phyloP scores from a whole-genome alignment of 164 flowering plant genomes.

The Umbellularia californica region DNA sequence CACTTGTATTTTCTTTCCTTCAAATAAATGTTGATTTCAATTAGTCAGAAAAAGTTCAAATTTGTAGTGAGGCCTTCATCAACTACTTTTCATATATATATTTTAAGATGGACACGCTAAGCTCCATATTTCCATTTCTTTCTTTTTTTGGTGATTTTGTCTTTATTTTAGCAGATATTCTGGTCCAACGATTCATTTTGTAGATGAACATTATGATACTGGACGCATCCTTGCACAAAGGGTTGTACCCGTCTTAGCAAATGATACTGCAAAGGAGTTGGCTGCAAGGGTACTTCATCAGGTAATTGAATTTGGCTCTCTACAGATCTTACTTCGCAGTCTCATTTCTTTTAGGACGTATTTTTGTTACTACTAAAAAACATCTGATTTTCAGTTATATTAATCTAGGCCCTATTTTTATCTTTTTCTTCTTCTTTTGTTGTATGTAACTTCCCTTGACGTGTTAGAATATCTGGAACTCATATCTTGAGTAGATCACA shows the following conservation, averaged over 20 bases:
- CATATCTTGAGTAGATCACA: too few species aligned
- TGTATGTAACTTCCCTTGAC: too few species aligned
- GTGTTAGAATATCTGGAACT: too few species aligned
- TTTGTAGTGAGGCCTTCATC: neutral
- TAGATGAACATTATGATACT: constrained; percentile 87
- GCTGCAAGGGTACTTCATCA: constrained; percentile 81
- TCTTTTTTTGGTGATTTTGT: neutral
- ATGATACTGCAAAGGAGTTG: constrained; percentile 70
- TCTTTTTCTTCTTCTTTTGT: too few species aligned
- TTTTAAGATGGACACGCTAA: neutral
- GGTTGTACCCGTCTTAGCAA: constrained; percentile 69
- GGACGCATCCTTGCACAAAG: constrained; percentile 89
- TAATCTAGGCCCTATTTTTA: neutral
- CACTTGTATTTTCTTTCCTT: neutral
- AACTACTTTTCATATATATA: neutral
- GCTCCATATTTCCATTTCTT: neutral
- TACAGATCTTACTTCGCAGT: too few species aligned
- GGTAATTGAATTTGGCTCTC: constrained; percentile 32
- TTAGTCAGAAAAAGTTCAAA: neutral
- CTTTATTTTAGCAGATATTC: constrained; percentile 46
- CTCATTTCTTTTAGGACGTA: neutral
- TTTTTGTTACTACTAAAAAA: neutral
- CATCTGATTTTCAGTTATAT: neutral
- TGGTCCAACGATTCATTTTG: constrained; percentile 88
- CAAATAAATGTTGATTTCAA: neutral